Evolutionary conservation across 2,329 filamentous ascomycete species (phyloP).

Genomic region (Apiospora arundinis): DNA sequence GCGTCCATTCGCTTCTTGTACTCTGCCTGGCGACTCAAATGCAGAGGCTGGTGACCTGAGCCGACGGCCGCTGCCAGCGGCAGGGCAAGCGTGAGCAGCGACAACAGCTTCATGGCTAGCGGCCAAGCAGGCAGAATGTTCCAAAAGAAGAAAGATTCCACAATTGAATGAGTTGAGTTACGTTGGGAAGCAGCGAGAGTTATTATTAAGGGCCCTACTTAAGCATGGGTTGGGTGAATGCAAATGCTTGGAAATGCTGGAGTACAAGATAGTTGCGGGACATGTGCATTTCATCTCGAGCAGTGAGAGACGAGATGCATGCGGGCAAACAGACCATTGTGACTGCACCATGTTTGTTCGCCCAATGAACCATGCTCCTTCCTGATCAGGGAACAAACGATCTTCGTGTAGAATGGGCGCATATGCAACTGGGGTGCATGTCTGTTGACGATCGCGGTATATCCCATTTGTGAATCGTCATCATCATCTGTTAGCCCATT

Average conservation of each 20-base stretch:
- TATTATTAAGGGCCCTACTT: no score
- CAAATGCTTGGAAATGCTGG: no score
- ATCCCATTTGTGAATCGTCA: no score
- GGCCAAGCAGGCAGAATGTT: background rate
- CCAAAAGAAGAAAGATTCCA: background rate
- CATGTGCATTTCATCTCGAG: background rate
- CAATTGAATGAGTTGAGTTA: background rate
- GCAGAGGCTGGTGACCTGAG: background rate
- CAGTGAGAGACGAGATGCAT: no score
- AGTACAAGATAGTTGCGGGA: no score
- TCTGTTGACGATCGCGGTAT: background rate
- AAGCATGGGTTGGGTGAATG: no score
- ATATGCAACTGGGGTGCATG: background rate
- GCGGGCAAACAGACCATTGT: background rate
- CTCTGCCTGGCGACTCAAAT: conserved; percentile 14
- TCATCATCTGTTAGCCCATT: no score
- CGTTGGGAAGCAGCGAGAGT: background rate
- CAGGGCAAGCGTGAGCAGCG: background rate
- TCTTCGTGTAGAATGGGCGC: background rate
- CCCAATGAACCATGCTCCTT: background rate
- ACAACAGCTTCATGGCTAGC: background rate
- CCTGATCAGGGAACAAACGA: background rate
- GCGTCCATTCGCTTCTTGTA: conserved; percentile 11
- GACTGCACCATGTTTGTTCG: background rate
- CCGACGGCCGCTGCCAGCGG: background rate